Evolutionary conservation across 176 grass and related monocot genomes (phyloP).

Genomic region (Triticum monococcum): DNA sequence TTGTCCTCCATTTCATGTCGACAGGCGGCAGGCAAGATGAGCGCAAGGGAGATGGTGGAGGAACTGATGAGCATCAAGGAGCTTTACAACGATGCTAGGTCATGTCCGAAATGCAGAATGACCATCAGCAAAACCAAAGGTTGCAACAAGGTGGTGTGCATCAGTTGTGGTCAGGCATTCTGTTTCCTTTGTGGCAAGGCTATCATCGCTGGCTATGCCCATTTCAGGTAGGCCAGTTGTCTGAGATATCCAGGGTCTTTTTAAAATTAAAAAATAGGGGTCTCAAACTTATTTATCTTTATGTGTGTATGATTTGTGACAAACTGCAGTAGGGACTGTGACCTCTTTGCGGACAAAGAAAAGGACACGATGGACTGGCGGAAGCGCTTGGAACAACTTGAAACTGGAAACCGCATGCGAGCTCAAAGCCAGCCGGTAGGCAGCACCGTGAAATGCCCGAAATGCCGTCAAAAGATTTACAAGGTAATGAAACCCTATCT

Average conservation of each 20-base stretch:
- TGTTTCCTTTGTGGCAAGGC: slow-evolving; percentile 58
- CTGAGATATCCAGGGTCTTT: not conserved
- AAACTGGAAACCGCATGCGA: not conserved
- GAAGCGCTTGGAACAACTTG: not conserved
- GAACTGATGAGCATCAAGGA: not conserved
- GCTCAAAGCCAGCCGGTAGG: not conserved
- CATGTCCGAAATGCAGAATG: slow-evolving; percentile 15
- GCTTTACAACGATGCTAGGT: not conserved
- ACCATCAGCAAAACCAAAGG: not conserved
- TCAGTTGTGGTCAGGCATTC: slow-evolving; percentile 50
- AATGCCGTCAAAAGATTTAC: slow-evolving; percentile 28
- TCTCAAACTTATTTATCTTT: not conserved
- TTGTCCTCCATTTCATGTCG: not conserved
- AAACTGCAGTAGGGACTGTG: slow-evolving; percentile 1
- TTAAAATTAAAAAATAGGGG: not conserved
- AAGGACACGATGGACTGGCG: not conserved
- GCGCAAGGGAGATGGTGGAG: not conserved
- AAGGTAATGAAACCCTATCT: not conserved
- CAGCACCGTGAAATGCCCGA: slow-evolving; percentile 27
- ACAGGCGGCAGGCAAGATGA: not conserved
- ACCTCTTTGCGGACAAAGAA: not conserved
- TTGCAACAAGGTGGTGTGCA: slow-evolving; percentile 49
- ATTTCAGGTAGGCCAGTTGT: slow-evolving; percentile 31
- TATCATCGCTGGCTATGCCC: slow-evolving; percentile 31
- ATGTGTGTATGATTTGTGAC: not conserved